Base-by-base conservation (phyloP, 345 rosid genomes). In the Euphorbia tirucalli region DNA sequence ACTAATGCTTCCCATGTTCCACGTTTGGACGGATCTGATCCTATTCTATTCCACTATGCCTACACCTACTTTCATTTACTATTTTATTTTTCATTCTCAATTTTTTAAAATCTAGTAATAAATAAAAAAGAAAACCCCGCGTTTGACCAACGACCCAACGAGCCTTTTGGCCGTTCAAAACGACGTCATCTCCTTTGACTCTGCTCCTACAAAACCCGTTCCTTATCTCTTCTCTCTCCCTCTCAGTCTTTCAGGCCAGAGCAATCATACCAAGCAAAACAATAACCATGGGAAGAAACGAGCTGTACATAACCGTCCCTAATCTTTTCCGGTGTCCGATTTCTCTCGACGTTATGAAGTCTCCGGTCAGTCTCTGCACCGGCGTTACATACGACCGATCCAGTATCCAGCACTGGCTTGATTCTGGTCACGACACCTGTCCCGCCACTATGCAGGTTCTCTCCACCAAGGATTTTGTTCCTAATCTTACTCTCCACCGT, bases 401-500 rank as follows among this genome's bases (percentile, higher is more conserved):
- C 79, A 76, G 79, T 28, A 76, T 76, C 54, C 75, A 76, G 57
- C 66, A 58, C 66, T 76, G 79, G 79, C 74, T 76, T 37, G 79
- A 76, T 5, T 44, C 75, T 56, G 79, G 79, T 21, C 79, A 71
- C 75, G 79, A 71, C 66, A 76, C 79, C 7, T 76, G 79, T 49
- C 79, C 79, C 3, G 79, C 79, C 56, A 76, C 79, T 32, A 76
- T 76, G 79, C 79, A 76, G 39, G 61, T 76, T 66, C 79, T 76
- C n/a, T 6, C 67, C 41, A 27, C 74, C 71, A 76, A 66, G 61
- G 79, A 76, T 27, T 24, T 76, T 48, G 67, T 76, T 30, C 79
- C 79, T 27, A 76, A 76, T 24, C 75, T 76, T 61, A 76, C 79
- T 10, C 79, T 76, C 61, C 75, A 30, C 55, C 75, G 79, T 10